These are phyloP conservation scores for Solanum okadae DNA, from an alignment of 257 asterid genomes.

Conservation along the genomic window DNA sequence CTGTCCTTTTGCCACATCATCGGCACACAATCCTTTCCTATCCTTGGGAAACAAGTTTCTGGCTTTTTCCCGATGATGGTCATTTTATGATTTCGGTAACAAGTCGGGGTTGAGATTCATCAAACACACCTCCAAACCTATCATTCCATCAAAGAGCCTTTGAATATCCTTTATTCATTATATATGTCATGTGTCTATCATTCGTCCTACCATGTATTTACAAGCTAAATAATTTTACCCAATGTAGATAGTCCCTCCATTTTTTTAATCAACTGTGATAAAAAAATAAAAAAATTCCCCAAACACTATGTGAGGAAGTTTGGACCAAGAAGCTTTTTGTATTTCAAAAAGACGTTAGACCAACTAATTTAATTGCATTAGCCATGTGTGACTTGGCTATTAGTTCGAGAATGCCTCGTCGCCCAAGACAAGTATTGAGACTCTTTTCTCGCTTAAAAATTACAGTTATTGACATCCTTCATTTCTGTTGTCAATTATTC, in stretches of 20 bases:
- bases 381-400: background rate
- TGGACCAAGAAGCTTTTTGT: background rate
- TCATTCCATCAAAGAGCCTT: background rate
- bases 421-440: background rate
- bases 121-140: background rate
- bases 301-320: background rate
- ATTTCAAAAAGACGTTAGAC: background rate
- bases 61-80: background rate
- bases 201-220: background rate
- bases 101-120: background rate
- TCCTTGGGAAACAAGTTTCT: no score
- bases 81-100: no score
- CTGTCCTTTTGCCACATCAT: background rate
- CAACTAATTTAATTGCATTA: background rate
- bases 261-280: background rate
- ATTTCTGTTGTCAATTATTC: no score
- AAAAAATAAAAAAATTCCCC: background rate
- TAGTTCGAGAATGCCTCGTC: background rate
- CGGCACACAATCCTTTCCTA: background rate
- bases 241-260: background rate
- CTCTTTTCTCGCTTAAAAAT: background rate
- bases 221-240: background rate
- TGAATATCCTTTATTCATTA: background rate
- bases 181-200: background rate
- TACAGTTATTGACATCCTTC: background rate